Base-by-base conservation (phyloP, 2,329 filamentous ascomycete genomes). In the Sporothrix euskadiensis region DNA sequence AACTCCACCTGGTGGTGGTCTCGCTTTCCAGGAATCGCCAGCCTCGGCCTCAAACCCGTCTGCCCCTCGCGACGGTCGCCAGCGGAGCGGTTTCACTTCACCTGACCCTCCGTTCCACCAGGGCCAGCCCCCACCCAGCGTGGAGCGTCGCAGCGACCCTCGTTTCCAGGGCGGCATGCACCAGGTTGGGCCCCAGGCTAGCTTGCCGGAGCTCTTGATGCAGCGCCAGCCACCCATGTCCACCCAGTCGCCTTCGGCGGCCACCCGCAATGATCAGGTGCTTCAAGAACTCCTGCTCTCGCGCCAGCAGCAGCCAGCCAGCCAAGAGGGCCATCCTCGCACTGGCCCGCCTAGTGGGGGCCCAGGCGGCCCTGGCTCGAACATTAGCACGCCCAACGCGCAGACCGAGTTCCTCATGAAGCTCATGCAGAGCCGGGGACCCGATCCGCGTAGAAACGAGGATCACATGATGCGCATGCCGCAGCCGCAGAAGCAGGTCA, bases 371-470 rank as follows among this genome's bases (percentile, higher is more conserved):
- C 26, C 72, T 14, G 52, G 44, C 10, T 30, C 57, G 0, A 68
- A 52, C 32, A 59, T 69, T 26, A 49, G 66, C 3, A 12, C 56
- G 66, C 86, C 84, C 79, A 90, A 87, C 79, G 88, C 86, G 77
- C 92, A 95, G 77, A 89, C 91, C n/a, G 92, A 97, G 76, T 94
- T 96, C 80, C 84, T 97, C 68, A 92, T 97, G 82, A 92, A 90
- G 75, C 86, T 97, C 41, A 96, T 97, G 92, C 89, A 91, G 77
- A 81, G 82, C 75, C 85, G 86, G 74, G 83, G 81, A 5, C 39
- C 69, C 7, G 32, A 30, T 3, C 83, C 86, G 0, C 80, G 85
- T 54, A 82, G 85, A 75, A 83, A 83, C 47, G 88, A 89, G 71
- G 87, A 88, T 73, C 79, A 85, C 66, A 79, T 88, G 70, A 84